Conservation (phyloP, 2,329 filamentous ascomycete species). For the Ustilaginoidea virens region DNA sequence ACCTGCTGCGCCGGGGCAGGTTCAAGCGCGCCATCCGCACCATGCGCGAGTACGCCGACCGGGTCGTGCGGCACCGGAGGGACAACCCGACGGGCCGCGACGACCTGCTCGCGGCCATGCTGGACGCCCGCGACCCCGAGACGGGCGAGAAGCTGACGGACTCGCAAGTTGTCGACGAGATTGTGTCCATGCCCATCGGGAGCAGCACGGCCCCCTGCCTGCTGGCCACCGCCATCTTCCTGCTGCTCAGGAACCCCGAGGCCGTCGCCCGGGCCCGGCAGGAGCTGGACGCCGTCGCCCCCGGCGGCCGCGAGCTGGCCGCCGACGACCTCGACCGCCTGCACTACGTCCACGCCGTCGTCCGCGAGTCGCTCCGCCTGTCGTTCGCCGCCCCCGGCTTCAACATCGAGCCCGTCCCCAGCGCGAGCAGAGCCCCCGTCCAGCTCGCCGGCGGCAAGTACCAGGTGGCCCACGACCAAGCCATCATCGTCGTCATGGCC, state of each 20-base stretch:
- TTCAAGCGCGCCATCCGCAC: conserved; percentile 35
- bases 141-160: conserved; percentile 43
- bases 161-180: conserved; percentile 49
- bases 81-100: conserved; percentile 36
- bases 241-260: conserved; percentile 34
- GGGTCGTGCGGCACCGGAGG: conserved; percentile 41
- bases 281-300: conserved; percentile 37
- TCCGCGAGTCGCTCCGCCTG: conserved; percentile 39
- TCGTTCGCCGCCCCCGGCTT: conserved; percentile 38
- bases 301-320: conserved; percentile 23
- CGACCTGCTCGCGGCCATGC: conserved; percentile 44
- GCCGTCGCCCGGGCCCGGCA: conserved; percentile 31
- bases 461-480: conserved; percentile 30
- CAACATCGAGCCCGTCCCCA: conserved; percentile 32
- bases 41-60: conserved; percentile 38
- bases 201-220: conserved; percentile 32
- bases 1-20: conserved; percentile 34
- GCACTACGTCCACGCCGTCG: conserved; percentile 35
- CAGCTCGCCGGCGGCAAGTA: conserved; percentile 32
- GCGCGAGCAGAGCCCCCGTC: conserved; percentile 26
- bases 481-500: conserved; percentile 32
- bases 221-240: conserved; percentile 30
- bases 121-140: conserved; percentile 43
- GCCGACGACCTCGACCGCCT: conserved; percentile 34
- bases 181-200: conserved; percentile 51